Conservation (phyloP, 2,329 filamentous ascomycete genomes). For the Pezicula neosporulosa region DNA sequence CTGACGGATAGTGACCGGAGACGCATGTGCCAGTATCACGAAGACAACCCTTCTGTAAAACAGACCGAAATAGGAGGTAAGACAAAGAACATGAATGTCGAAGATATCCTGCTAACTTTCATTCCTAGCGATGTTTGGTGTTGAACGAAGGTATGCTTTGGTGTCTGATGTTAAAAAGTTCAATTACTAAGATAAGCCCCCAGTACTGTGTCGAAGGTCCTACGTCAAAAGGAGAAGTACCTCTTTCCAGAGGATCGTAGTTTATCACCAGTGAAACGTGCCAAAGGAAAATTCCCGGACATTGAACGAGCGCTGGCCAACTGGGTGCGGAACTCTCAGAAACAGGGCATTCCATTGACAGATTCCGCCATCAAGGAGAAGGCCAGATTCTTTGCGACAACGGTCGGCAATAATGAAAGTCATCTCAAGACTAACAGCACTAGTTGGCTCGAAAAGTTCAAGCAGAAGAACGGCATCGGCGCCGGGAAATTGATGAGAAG, state of each 20-base stretch:
- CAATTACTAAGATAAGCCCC: slow-evolving; percentile 20
- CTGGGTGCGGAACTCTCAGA: slow-evolving; percentile 80
- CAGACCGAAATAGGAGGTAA: slow-evolving; percentile 92
- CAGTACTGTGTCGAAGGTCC: slow-evolving; percentile 97
- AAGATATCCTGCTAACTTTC: slow-evolving; percentile 29
- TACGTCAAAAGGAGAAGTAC: slow-evolving; percentile 93
- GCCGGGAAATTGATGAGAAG: slow-evolving; percentile 45
- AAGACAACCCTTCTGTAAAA: slow-evolving; percentile 85
- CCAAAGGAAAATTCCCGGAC: slow-evolving; percentile 83
- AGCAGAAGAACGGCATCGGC: slow-evolving; percentile 61
- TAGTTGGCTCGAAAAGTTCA: slow-evolving; percentile 92
- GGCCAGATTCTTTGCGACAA: slow-evolving; percentile 75
- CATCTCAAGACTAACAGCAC: slow-evolving; percentile 68
- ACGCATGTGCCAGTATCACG: slow-evolving; percentile 90
- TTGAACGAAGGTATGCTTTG: slow-evolving; percentile 81
- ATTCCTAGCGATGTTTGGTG: slow-evolving; percentile 74
- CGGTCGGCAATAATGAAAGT: slow-evolving; percentile 67
- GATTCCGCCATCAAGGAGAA: slow-evolving; percentile 85
- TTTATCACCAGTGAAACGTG: slow-evolving; percentile 75
- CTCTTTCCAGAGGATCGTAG: slow-evolving; percentile 77
- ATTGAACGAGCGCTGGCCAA: slow-evolving; percentile 88
- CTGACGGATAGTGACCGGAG: slow-evolving; percentile 87
- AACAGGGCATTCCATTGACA: slow-evolving; percentile 68
- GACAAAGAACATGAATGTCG: slow-evolving; percentile 22
- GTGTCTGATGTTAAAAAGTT: background rate